These are phyloP conservation scores for Cyphellophora attinorum DNA, from an alignment of 2,329 filamentous ascomycete genomes.

Conservation along the genomic window DNA sequence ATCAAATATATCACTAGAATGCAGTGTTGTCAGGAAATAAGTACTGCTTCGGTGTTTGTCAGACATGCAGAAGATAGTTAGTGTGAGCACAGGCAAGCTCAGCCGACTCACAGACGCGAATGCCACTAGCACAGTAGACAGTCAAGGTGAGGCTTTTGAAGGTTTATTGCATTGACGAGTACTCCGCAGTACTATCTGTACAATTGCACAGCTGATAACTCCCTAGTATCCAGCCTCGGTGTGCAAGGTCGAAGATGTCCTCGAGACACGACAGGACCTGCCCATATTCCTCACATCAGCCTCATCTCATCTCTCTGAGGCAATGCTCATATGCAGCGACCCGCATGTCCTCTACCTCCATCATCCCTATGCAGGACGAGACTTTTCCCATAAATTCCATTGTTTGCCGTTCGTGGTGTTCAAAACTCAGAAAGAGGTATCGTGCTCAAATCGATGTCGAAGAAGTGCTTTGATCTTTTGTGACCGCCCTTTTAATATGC, in stretches of 20 bases:
- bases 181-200: no score
- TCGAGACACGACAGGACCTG: slow-evolving; percentile 18
- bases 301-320: slow-evolving; percentile 5
- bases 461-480: slow-evolving; percentile 1
- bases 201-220: no score
- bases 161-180: no score
- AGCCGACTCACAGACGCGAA: no score
- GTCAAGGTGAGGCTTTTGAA: no score
- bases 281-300: slow-evolving; percentile 17
- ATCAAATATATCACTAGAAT: no score
- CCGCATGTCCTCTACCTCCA: slow-evolving; percentile 20
- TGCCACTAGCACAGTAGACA: no score
- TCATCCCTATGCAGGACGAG: slow-evolving; percentile 19
- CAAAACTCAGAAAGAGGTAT: slow-evolving; percentile 27
- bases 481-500: background rate
- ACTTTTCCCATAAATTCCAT: slow-evolving; percentile 15
- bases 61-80: no score
- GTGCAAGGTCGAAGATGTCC: slow-evolving; percentile 19
- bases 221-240: slow-evolving; percentile 7
- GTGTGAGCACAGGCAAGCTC: no score
- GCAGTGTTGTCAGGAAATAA: no score
- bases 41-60: no score
- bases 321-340: slow-evolving; percentile 19
- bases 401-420: slow-evolving; percentile 22
- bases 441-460: slow-evolving; percentile 5